Conservation (phyloP, 306 rosid species). For the Carpinus viminea region DNA sequence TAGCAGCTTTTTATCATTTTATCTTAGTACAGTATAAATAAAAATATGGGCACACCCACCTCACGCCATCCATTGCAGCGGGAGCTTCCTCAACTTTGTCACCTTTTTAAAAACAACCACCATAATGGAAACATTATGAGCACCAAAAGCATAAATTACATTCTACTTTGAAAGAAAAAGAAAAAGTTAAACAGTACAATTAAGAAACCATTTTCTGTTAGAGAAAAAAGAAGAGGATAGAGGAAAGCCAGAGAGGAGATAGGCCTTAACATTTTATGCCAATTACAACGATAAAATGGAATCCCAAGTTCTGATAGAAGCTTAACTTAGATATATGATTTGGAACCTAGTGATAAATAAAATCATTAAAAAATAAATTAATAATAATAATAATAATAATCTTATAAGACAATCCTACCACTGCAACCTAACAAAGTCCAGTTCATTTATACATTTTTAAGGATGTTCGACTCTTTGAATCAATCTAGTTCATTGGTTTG, state of each 20-base stretch:
- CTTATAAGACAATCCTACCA: background rate
- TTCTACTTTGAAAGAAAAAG: background rate
- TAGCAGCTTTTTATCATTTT: slow-evolving; percentile 9
- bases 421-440: background rate
- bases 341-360: background rate
- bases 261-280: background rate
- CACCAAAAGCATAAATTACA: slow-evolving; percentile 9
- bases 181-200: background rate
- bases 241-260: background rate
- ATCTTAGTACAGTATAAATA: background rate
- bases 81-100: slow-evolving; percentile 50
- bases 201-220: background rate
- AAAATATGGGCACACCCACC: slow-evolving; percentile 46
- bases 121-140: slow-evolving; percentile 15
- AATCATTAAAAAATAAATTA: too few species aligned
- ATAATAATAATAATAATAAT: background rate
- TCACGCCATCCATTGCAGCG: slow-evolving; percentile 32
- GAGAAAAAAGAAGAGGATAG: background rate
- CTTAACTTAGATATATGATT: background rate
- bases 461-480: background rate
- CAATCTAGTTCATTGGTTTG: background rate
- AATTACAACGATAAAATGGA: background rate
- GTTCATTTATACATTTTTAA: background rate
- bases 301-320: background rate
- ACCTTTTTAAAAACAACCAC: slow-evolving; percentile 43